Base-by-base conservation (phyloP, 2,329 filamentous ascomycete genomes). In the Sarocladium oryzae region DNA sequence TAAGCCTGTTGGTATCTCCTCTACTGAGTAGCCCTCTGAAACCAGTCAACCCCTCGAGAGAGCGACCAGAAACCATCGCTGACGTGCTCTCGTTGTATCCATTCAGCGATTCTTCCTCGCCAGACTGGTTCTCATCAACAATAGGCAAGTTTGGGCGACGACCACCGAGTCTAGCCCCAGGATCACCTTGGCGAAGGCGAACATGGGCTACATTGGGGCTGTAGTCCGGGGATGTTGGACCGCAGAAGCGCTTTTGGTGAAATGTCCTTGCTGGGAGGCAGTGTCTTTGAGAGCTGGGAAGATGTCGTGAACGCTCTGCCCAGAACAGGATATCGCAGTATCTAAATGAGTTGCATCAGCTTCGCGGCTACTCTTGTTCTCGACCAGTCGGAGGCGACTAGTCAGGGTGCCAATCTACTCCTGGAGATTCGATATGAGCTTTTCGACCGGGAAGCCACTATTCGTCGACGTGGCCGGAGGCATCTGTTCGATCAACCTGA, bases 161-260 rank as follows among this genome's bases (percentile, higher is more conserved):
- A 13, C 8, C 16, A 18, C 40, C 24, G n/a, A n/a, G 4, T 10
- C 21, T 45, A 26, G 7, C 54, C 51, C 2, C 40, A 20, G 26
- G 21, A 15, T 28, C n/a, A 20, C 21, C 40, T 16, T 56, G 52
- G 1, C 54, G 49, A 6, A 60, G 49, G 7, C 58, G 57, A 10
- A 59, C 30, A 18, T 60, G 58, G 1, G 59, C 59, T 2, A 60
- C 55, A 21, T 60, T 61, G 7, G 62, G 46, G 4, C 59, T 61
- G 41, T 61, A 60, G 18, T 62, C 60, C 3, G 60, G 60, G 30
- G 57, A 60, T 3, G 60, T 61, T 8, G 61, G 60, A 0, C 59
- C 60, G 21, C 57, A 60, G 11, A 62, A 62, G 13, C 52, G 36
- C 16, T 57, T 56, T 10, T 35, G 38, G 40, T 45, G 26, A 20